These are phyloP conservation scores for Borovskyia barvae DNA, from an alignment of 208 protist species.

Conservation along the genomic window DNA sequence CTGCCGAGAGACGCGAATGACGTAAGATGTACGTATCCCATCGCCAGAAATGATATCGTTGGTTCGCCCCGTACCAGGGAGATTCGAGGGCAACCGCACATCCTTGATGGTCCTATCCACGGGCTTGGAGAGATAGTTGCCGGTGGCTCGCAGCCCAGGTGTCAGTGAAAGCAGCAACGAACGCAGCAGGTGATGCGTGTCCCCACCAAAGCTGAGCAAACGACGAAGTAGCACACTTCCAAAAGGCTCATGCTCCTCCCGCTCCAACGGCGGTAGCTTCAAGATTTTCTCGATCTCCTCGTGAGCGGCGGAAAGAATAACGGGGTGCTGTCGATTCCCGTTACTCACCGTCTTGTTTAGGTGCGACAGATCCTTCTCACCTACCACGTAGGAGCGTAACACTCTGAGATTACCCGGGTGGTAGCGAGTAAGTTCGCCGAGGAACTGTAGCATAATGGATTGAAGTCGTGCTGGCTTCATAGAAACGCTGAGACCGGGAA, in stretches of 20 bases:
- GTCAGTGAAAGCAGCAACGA: constrained; percentile 68
- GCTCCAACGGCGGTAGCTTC: constrained; percentile 57
- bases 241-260: constrained; percentile 69
- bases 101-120: constrained; percentile 10
- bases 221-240: constrained; percentile 66
- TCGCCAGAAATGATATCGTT: constrained; percentile 62
- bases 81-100: constrained; percentile 19
- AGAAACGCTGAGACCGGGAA: constrained; percentile 53
- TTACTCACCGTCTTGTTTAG: constrained; percentile 48
- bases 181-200: constrained; percentile 66
- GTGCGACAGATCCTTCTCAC: constrained; percentile 25
- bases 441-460: constrained; percentile 48
- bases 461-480: constrained; percentile 52
- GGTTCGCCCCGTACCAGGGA: constrained; percentile 30
- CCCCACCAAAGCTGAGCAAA: constrained; percentile 40
- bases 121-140: constrained; percentile 65
- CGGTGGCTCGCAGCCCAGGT: constrained; percentile 53
- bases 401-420: constrained; percentile 51
- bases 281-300: constrained; percentile 42
- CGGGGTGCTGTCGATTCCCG: constrained; percentile 18
- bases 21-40: constrained; percentile 44
- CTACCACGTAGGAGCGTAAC: constrained; percentile 51
- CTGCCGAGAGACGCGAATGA: constrained; percentile 39
- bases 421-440: constrained; percentile 74
- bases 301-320: constrained; percentile 21